Evolutionary conservation across 352 stramenopile species (phyloP), one percentile per base, ranked within the genome.

Genomic region (Phytophthora pseudosyringae): DNA sequence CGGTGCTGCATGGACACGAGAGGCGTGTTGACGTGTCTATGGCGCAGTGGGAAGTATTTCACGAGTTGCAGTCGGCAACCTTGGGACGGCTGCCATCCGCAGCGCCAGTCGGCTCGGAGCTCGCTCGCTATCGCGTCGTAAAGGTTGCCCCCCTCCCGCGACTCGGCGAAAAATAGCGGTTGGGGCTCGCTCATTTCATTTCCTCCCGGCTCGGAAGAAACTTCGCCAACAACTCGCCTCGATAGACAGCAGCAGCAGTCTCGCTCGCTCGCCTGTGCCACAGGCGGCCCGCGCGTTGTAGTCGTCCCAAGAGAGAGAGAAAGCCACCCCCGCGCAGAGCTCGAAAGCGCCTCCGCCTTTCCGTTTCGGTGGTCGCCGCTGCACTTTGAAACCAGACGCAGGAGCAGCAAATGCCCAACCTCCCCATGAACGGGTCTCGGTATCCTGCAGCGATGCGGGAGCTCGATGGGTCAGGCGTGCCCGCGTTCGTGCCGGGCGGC

Each of bases 261-360:
- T 21, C 21, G 21, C 26, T 61, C 61, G 44, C 49, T 47, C 63
- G 64, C 58, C 64, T 68, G 64, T 63, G 64, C 64, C 64, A 73
- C 64, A 73, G 64, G 64, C 64, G 64, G 64, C 58, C 50, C 64
- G 32, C 58, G 58, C 58, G 64, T 72, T 64, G 38, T 68, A 73
- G 64, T 51, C 64, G 64, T 59, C 57, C 58, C 57, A 63, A 58
- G 39, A 67, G 45, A 72, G 45, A 72, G 45, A 67, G 58, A 67
- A 29, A 59, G 6, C 36, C 33, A 54, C 26, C 5, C 39, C 16
- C 39, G 7, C 39, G 5, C n/a, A 33, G 21, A 48, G 16, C 11
- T 41, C 18, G 16, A 33, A 43, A 60, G 49, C 25, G 16, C 18
- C 45, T 32, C 18, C 51, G 40, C 18, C 28, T 69, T 69, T 57